phyloP scores from a whole-genome alignment of 2,329 filamentous ascomycete genomes.

The Colletotrichum camelliae region DNA sequence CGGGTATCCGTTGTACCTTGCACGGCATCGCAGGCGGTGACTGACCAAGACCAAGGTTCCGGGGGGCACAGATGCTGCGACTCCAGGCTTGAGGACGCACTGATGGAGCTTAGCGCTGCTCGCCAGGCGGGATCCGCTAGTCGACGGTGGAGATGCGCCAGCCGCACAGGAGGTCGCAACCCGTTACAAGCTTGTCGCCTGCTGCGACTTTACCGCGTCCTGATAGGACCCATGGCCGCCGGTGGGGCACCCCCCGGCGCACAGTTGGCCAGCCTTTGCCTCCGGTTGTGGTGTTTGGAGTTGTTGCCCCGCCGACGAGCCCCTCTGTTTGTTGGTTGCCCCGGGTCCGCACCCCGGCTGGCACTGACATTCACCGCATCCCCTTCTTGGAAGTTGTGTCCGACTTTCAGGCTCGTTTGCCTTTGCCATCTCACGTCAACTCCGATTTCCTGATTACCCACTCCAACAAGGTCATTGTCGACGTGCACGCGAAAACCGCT shows the following conservation, averaged over 20 bases:
- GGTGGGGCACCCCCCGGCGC: not conserved
- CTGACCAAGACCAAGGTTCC: not conserved
- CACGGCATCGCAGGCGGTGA: constrained; percentile 22
- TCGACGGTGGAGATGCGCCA: constrained; percentile 17
- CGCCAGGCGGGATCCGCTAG: constrained; percentile 11
- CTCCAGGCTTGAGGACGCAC: not conserved
- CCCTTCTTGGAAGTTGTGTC: constrained; percentile 20
- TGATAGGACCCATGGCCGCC: not conserved
- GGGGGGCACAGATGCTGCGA: constrained; percentile 14
- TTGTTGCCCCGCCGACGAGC: constrained; percentile 25
- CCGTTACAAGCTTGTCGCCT: constrained; percentile 9
- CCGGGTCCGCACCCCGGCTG: constrained; percentile 15
- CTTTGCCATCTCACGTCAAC: constrained; percentile 20
- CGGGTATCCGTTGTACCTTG: not conserved
- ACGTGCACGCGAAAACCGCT: constrained; percentile 7
- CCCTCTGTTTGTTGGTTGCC: constrained; percentile 26
- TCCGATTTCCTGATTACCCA: constrained; percentile 7
- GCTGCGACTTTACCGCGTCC: not conserved
- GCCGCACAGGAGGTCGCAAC: constrained; percentile 22
- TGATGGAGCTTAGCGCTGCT: not conserved
- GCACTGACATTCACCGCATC: constrained; percentile 23
- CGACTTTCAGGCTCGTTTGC: constrained; percentile 1
- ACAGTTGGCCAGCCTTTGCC: not conserved
- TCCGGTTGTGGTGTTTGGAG: constrained; percentile 3
- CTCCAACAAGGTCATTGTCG: constrained; percentile 25